Conservation (phyloP, 208 protist genomes). For the Lotmaria passim region DNA sequence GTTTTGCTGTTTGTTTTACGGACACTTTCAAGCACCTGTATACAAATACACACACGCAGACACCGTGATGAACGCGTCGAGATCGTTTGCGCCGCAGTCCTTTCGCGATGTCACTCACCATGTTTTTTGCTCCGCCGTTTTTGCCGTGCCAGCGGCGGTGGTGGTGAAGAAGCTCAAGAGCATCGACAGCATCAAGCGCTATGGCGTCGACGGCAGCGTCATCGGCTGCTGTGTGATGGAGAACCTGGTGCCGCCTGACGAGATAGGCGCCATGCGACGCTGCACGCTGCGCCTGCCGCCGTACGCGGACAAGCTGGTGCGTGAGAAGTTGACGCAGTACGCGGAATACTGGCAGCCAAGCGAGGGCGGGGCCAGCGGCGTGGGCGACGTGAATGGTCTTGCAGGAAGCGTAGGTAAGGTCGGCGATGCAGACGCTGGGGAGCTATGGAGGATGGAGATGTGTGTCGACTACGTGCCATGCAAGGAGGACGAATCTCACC, state of each 20-base stretch:
- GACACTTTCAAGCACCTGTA: not conserved
- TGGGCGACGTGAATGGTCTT: not conserved
- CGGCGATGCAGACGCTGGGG: not conserved
- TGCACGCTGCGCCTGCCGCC: conserved; percentile 35
- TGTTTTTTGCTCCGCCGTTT: conserved; percentile 40
- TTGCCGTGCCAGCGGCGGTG: conserved; percentile 43
- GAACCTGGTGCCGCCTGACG: conserved; percentile 20
- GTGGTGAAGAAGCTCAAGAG: conserved; percentile 37
- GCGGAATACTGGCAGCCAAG: conserved; percentile 12
- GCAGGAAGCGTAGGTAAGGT: too few relatives aligned
- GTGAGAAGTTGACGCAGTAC: conserved; percentile 38
- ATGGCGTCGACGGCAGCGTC: conserved; percentile 29
- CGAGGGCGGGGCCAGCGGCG: not conserved
- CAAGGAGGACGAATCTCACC: conserved; percentile 30
- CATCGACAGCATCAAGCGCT: conserved; percentile 43
- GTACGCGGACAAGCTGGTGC: conserved; percentile 42
- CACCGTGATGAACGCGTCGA: not conserved
- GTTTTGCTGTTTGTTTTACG: not conserved
- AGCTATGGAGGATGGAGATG: conserved; percentile 37
- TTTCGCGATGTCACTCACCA: not conserved
- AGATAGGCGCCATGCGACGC: conserved; percentile 37
- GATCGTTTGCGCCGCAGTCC: not conserved
- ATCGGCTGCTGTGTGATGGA: conserved; percentile 59
- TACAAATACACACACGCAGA: not conserved
- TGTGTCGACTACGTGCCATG: conserved; percentile 53